Evolutionary conservation across 164 flowering plant species (phyloP), one percentile per base, ranked within the genome.

Genomic region (Pachysandra terminalis): DNA sequence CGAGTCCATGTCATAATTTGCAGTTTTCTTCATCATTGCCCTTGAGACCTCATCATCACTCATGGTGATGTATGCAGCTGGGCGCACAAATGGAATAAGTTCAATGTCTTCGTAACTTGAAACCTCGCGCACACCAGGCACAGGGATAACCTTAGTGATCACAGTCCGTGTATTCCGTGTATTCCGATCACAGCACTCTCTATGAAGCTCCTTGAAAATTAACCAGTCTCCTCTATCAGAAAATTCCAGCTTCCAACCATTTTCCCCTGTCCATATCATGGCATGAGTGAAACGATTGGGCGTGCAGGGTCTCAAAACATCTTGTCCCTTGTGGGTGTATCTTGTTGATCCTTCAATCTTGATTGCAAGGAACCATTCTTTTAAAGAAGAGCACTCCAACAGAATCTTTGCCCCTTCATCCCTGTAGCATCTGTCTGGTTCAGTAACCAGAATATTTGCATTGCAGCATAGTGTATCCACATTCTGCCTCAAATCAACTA

Each of bases 191-290:
- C 37, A 70, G 69, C 98, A 94, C 67, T 85, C 87, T 81, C 78
- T 87, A 61, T 86, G 81, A 35, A 91, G 82, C 54, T 92, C 92
- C 81, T 87, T 91, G 66, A 94, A 94, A 41, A 77, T 61, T 0
- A 69, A 14, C 98, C 98, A 94, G 66, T 90, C 96, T 56, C 59
- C 73, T 66, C 86, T 72, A 73, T 82, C 71, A 21, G 81, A 78
- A 72, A 94, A 91, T 80, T 94, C 98, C 2, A 94, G 85, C 78
- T 85, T 94, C 96, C 89, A 91, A 76, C 79, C 81, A 70, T 74
- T 78, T 57, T 82, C 88, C 19, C 68, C 80, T 2, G 74, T 57
- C 97, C 97, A 94, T 59, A 90, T 74, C 23, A 83, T 73, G 63
- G 83, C 87, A 78, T 85, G 90, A 19, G 96, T 85, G 62, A 82